Base-by-base conservation (phyloP, 257 asterid genomes). In the Paulownia fortunei region DNA sequence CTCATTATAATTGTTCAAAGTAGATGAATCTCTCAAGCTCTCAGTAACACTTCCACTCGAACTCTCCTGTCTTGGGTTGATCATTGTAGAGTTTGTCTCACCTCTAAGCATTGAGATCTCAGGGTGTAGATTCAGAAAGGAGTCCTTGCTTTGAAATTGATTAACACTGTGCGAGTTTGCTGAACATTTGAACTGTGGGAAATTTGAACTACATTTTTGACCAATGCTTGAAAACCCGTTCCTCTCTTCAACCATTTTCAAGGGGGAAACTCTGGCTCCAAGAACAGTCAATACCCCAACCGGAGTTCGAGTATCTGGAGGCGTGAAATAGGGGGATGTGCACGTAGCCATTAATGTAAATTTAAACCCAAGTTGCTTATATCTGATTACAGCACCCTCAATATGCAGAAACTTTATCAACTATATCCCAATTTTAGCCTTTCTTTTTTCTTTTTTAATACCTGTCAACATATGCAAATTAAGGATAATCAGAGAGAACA, bases 61-160 rank as follows among this genome's bases (percentile, higher is more conserved):
- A 37, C 72, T 76, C 42, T 94, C 98, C 79, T 86, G 88, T 66
- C 84, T 83, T 0, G 87, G 88, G 82, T 86, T 86, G 67, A 84
- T 36, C 30, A 78, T 54, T 15, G 84, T 83, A 59, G 82, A 71
- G 84, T 71, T 89, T 13, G 88, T 78, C 83, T 93, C 97, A 11
- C 99, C 97, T 82, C 96, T 85, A 68, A 93, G 97, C 91, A 96
- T 76, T 0, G 97, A 87, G 75, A 93, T 84, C 90, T 96, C 99
- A 0, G 99, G 97, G 69, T 96, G 98, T 26, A 87, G 82, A 86
- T 89, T 92, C 72, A 92, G 90, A 86, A 96, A 92, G 0, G 96
- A 88, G 51, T 93, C 97, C 87, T 85, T 93, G 78, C 82, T 87
- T 36, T 87, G 91, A 86, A 82, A 88, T 49, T 89, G 91, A 76